These are phyloP conservation scores for Taxillus chinensis DNA, from an alignment of 164 flowering plant genomes.

Conservation along the genomic window DNA sequence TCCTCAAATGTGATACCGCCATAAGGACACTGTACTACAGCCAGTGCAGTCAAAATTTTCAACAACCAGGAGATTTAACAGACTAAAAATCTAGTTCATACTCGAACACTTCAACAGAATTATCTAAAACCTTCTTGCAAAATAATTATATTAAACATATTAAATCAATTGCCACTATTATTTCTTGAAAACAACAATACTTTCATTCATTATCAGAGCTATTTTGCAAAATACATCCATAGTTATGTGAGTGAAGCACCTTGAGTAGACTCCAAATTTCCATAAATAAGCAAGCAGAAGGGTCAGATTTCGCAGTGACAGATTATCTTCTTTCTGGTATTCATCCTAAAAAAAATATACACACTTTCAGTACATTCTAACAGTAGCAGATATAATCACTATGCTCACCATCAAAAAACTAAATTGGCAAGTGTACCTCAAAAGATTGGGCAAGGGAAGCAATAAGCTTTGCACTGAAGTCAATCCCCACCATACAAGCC, in stretches of 20 bases:
- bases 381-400: not conserved
- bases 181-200: no score
- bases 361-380: not conserved
- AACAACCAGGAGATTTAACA: no score
- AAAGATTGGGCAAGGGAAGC: slow-evolving; percentile 68
- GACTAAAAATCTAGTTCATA: no score
- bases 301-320: slow-evolving; percentile 73
- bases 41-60: no score
- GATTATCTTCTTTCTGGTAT: slow-evolving; percentile 58
- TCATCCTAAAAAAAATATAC: slow-evolving; percentile 48
- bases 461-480: slow-evolving; percentile 83
- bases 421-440: slow-evolving; percentile 40
- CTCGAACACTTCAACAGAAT: no score
- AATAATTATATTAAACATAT: no score
- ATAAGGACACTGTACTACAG: no score
- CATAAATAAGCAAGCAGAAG: slow-evolving; percentile 72
- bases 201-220: no score
- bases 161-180: no score
- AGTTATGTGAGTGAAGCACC: slow-evolving; percentile 31
- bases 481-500: slow-evolving; percentile 72
- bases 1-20: no score
- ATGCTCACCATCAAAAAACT: not conserved
- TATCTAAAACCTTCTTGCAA: no score
- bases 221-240: not conserved
- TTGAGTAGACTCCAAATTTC: slow-evolving; percentile 81